phyloP scores from a whole-genome alignment of 73 alveolate species.

The Blepharisma stoltei region DNA sequence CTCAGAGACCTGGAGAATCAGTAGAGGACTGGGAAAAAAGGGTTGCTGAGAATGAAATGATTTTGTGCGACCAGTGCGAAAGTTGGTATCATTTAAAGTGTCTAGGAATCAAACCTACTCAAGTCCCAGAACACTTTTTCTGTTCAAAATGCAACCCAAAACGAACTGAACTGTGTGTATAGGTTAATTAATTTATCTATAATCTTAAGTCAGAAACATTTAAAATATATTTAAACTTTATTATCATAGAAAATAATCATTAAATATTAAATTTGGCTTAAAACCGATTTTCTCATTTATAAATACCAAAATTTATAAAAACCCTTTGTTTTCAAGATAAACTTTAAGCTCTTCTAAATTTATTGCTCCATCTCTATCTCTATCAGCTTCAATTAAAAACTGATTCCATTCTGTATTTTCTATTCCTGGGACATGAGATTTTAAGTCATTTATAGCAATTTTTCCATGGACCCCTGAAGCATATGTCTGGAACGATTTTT shows the following conservation, averaged over 20 bases:
- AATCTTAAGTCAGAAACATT: too few species aligned
- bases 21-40: slow-evolving; percentile 16
- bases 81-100: slow-evolving; percentile 28
- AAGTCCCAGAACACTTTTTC: too few species aligned
- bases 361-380: slow-evolving; percentile 9
- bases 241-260: too few species aligned
- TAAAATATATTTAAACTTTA: too few species aligned
- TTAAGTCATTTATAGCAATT: background rate
- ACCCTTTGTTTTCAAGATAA: background rate
- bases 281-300: too few species aligned
- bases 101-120: too few species aligned
- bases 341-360: slow-evolving; percentile 2
- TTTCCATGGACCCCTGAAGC: slow-evolving; percentile 3
- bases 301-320: too few species aligned
- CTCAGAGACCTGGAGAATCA: slow-evolving; percentile 2
- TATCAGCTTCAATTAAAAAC: slow-evolving; percentile 20
- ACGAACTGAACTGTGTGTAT: too few species aligned
- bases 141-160: too few species aligned
- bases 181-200: too few species aligned
- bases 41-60: slow-evolving; percentile 24
- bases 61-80: slow-evolving; percentile 29
- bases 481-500: background rate
- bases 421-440: slow-evolving; percentile 4
- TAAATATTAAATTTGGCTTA: too few species aligned
- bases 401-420: slow-evolving; percentile 11